These are phyloP conservation scores for Lasiosphaeria ovina DNA, from an alignment of 495 filamentous ascomycete genomes.

Conservation along the genomic window DNA sequence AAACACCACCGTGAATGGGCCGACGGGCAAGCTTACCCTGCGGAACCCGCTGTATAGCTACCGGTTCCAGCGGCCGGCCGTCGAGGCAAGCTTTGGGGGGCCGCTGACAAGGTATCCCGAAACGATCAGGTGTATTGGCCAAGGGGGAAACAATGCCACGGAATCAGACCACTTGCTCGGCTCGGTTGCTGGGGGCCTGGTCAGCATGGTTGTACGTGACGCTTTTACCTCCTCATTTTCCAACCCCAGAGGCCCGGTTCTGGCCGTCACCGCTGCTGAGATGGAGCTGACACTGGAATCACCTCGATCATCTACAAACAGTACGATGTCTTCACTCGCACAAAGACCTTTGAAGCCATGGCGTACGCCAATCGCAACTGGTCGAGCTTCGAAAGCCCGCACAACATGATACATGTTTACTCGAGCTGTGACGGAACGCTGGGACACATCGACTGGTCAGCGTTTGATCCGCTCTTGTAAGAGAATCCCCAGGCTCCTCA, in stretches of 20 bases:
- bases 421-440: conserved; percentile 35
- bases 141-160: conserved; percentile 23
- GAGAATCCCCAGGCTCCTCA: conserved; percentile 7
- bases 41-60: conserved; percentile 41
- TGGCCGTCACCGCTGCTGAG: neutral
- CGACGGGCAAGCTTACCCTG: conserved; percentile 25
- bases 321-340: conserved; percentile 38
- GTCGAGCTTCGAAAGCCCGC: conserved; percentile 37
- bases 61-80: conserved; percentile 30
- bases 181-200: conserved; percentile 20
- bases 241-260: neutral
- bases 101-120: conserved; percentile 13
- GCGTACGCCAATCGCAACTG: conserved; percentile 25
- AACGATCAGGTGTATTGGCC: conserved; percentile 28
- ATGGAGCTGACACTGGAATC: neutral
- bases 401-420: conserved; percentile 33
- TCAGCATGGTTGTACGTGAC: conserved; percentile 28
- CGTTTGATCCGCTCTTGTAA: conserved; percentile 41
- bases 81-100: conserved; percentile 26
- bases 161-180: conserved; percentile 23
- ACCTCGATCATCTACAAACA: conserved; percentile 9
- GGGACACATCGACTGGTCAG: conserved; percentile 29
- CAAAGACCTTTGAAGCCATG: conserved; percentile 34
- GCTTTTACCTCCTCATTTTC: neutral
- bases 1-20: conserved; percentile 35